Evolutionary conservation across 345 rosid genomes (phyloP), one percentile per base, ranked within the genome.

Genomic region (Balakata baccata): DNA sequence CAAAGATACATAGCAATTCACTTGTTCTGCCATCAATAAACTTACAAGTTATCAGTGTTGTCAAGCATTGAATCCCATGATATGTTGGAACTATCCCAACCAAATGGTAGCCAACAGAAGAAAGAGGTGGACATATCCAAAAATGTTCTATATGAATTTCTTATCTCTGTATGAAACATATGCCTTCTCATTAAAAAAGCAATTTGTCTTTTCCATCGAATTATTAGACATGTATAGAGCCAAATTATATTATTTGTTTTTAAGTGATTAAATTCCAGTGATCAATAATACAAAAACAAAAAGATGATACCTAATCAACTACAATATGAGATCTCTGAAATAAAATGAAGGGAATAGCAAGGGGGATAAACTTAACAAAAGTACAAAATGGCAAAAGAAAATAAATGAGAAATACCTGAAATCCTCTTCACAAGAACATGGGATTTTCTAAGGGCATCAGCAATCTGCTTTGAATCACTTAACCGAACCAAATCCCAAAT

Each of bases 401-500:
- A 22, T 5, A 23, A 38, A 51, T 20, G 66, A 51, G n/a, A 63
- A 57, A 59, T 73, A 89, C 98, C 96, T 75, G 94, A 76, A 76
- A 89, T 74, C 79, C 77, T 83, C 2, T 80, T 58, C 69, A 67
- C 75, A 78, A 90, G 89, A 61, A 53, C 70, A 1, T 67, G 79
- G 29, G 94, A 93, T 34, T 76, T 76, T 66, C 71, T 85, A 20
- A 93, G 81, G 8, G 88, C 82, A 54, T 67, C 74, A 0, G 60
- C 71, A 60, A 89, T 84, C 81, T 80, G 84, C 80, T 59, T 59
- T 6, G 68, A 50, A 59, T 89, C 82, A 82, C 89, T 67, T 50
- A 49, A 67, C 29, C 66, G 68, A 75, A 90, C 50, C 88, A 92
- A 85, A 82, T 84, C 80, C 84, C 86, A 78, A 64, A 93, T 54